Evolutionary conservation across 2,329 filamentous ascomycete species (phyloP), one percentile per base, ranked within the genome.

Genomic region (Aspergillus fumigatiaffinis): DNA sequence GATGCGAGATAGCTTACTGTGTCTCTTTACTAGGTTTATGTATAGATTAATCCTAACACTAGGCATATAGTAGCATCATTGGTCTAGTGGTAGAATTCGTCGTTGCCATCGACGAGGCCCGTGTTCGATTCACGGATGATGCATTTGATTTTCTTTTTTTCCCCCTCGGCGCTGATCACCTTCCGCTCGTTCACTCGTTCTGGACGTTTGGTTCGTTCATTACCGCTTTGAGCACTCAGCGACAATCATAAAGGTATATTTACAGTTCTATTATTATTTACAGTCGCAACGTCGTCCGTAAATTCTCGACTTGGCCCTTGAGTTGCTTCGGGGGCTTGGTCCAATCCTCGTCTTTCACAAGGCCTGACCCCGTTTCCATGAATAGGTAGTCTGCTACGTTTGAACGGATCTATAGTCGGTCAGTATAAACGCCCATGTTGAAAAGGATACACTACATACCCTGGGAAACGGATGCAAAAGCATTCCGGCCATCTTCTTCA

Each of bases 401-500:
- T 8, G 66, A 65, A 1, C 75, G 74, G 53, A 77, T 65, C 75
- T 77, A 56, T 42, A 51, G 32, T 2, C 41, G 3, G 35, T 64
- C 50, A 64, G 57, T 41, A 29, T 17, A 14, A 21, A 32, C 4
- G 3, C 2, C 44, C 3, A 1, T 25, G 28, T 46, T 49, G 25
- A 9, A n/a, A 9, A 14, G 32, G 42, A 35, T 41, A 51, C 14
- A 4, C 47, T 20, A 66, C 87, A 76, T 64, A 95, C 86, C 66
- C 84, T 84, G 5, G 92, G 91, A 80, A 91, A 96, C 0, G 91
- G 90, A 77, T 96, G 93, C 56, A 85, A 74, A 61, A 96, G 77
- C 78, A 96, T 84, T 23, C 83, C 85, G 0, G 83, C 83, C 44
- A 97, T 76, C 71, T 92, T 90, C 69, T 82, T 86, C 54, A 86